Evolutionary conservation across 179 eudicot genomes (phyloP).

Genomic region (Sideroxylon spinosum): DNA sequence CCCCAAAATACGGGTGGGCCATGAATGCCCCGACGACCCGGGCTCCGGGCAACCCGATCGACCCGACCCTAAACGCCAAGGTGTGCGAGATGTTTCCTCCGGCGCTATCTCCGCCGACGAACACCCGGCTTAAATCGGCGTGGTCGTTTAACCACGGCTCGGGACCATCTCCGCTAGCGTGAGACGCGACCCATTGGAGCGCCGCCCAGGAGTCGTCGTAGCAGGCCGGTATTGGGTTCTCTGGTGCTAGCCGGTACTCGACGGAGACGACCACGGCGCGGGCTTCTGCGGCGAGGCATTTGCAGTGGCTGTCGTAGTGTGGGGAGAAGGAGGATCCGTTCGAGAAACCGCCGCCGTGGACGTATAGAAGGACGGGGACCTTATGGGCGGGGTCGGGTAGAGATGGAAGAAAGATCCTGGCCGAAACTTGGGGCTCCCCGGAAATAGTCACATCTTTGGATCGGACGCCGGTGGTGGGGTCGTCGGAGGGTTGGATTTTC

Average conservation of each 20-base stretch:
- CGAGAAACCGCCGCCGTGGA: constrained; percentile 16
- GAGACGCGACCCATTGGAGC: constrained; percentile 8
- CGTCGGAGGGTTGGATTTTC: background rate
- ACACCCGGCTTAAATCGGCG: constrained; percentile 29
- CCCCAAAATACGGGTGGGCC: constrained; percentile 38
- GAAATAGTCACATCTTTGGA: constrained; percentile 4
- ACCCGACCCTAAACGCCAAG: constrained; percentile 20
- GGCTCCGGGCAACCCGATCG: constrained; percentile 6
- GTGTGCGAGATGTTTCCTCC: constrained; percentile 40
- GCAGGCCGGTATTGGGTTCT: constrained; percentile 9
- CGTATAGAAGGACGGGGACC: constrained; percentile 9
- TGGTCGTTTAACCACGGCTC: constrained; percentile 29
- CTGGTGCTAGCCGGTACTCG: constrained; percentile 13
- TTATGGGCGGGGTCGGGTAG: background rate
- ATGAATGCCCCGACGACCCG: constrained; percentile 21
- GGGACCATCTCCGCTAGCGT: background rate
- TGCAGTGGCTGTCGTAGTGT: background rate
- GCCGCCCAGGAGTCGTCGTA: constrained; percentile 10
- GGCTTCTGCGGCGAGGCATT: background rate
- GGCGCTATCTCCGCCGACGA: constrained; percentile 43
- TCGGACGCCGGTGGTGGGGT: constrained; percentile 8
- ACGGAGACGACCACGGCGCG: constrained; percentile 8
- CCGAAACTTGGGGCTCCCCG: background rate
- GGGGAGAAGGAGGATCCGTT: background rate
- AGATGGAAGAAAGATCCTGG: constrained; percentile 2